These are phyloP conservation scores for Trichosporon faecale DNA, from an alignment of 1,284 basidiomycete genomes.

Conservation along the genomic window DNA sequence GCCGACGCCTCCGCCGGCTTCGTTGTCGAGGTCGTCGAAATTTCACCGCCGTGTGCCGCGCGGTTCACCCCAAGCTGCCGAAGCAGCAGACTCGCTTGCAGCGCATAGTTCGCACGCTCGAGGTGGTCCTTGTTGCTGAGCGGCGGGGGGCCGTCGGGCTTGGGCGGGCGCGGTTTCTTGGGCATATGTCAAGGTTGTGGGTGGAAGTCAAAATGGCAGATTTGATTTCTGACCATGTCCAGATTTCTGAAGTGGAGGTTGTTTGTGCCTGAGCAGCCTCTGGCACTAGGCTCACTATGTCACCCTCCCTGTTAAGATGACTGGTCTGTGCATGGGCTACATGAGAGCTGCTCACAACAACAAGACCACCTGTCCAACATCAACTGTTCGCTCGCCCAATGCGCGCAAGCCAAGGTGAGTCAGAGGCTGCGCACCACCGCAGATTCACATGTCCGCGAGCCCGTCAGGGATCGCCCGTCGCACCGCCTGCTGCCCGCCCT, in stretches of 20 bases:
- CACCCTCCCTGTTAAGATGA: not conserved
- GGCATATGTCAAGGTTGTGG: not conserved
- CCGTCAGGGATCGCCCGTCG: not conserved
- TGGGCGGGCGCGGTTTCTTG: not conserved
- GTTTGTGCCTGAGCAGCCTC: not conserved
- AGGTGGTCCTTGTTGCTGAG: slow-evolving; percentile 41
- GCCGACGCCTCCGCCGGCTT: not conserved
- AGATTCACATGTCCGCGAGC: not conserved
- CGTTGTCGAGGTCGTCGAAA: not conserved
- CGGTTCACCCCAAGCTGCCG: slow-evolving; percentile 29
- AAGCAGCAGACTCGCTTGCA: slow-evolving; percentile 43
- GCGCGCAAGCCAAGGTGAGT: slow-evolving; percentile 9
- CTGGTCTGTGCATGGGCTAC: not conserved
- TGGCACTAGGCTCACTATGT: not conserved
- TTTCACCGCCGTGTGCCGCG: not conserved
- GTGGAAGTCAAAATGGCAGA: not conserved
- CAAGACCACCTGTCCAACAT: not conserved
- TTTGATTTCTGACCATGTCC: not conserved
- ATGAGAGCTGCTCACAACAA: not conserved
- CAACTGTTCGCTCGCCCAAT: not conserved
- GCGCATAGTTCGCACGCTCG: slow-evolving; percentile 44
- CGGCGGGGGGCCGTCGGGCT: slow-evolving; percentile 25
- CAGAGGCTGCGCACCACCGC: not conserved
- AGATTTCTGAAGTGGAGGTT: not conserved
- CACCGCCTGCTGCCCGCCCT: not conserved